phyloP scores from a whole-genome alignment of 2,329 filamentous ascomycete genomes.

The Beauveria medogensis region DNA sequence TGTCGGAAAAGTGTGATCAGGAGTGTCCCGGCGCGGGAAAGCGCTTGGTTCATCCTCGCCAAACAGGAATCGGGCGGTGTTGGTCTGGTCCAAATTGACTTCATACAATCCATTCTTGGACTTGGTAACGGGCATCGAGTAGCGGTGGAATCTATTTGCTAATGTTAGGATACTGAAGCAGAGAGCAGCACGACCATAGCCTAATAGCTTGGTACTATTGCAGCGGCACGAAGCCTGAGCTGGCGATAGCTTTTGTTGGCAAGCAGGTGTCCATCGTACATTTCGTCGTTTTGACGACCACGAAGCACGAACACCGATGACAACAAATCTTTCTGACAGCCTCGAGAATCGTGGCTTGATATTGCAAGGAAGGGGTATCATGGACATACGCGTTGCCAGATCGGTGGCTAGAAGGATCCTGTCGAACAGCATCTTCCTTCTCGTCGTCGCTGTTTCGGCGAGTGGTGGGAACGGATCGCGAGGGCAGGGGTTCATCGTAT shows the following conservation, averaged over 20 bases:
- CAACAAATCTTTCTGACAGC: background rate
- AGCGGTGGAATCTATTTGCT: constrained; percentile 65
- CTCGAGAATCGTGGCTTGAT: background rate
- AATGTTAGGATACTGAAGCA: background rate
- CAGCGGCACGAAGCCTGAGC: background rate
- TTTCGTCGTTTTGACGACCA: background rate
- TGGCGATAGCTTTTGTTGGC: background rate
- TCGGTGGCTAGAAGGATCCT: constrained; percentile 63
- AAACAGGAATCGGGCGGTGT: constrained; percentile 80
- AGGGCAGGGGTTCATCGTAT: constrained; percentile 45
- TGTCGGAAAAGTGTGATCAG: constrained; percentile 82
- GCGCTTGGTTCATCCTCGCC: constrained; percentile 62
- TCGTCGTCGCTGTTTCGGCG: constrained; percentile 88
- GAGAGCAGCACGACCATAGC: background rate
- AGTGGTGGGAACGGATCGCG: constrained; percentile 78
- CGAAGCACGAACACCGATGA: background rate
- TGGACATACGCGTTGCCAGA: constrained; percentile 70
- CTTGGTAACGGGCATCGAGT: constrained; percentile 83
- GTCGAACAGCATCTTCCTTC: constrained; percentile 65
- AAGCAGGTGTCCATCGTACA: background rate
- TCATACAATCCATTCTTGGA: constrained; percentile 61
- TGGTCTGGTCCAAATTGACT: constrained; percentile 69
- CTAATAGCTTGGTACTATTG: background rate
- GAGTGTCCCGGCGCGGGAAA: constrained; percentile 43
- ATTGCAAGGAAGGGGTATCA: background rate